Evolutionary conservation across 2,329 filamentous ascomycete species (phyloP).

Genomic region (Aspergillus viridinutans): DNA sequence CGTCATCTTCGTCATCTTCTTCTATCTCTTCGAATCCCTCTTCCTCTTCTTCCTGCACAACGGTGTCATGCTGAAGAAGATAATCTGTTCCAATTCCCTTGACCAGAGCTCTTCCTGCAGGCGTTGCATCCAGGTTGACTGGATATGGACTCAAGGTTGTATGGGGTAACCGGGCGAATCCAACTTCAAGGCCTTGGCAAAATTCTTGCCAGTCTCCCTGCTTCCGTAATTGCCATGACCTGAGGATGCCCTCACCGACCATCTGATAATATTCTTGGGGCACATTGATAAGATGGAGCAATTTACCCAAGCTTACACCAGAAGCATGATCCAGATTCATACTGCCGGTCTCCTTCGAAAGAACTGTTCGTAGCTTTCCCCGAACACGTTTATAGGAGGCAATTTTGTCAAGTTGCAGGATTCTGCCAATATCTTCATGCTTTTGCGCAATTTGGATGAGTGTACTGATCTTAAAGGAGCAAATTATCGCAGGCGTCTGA

Average conservation of each 20-base stretch:
- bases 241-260: constrained; percentile 18
- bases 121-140: not conserved
- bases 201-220: constrained; percentile 9
- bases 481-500: constrained; percentile 23
- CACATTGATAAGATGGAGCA: constrained; percentile 18
- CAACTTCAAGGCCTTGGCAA: constrained; percentile 9
- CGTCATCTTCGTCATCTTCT: not conserved
- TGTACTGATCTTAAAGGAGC: constrained; percentile 19
- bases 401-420: constrained; percentile 26
- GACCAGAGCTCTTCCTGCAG: not conserved
- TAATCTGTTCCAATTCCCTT: not conserved
- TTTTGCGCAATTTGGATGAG: constrained; percentile 17
- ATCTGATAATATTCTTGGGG: constrained; percentile 18
- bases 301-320: constrained; percentile 19
- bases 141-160: not conserved
- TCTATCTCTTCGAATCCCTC: not conserved
- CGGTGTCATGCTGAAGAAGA: not conserved
- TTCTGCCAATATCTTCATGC: constrained; percentile 15
- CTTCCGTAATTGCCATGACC: constrained; percentile 19
- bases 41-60: not conserved
- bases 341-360: constrained; percentile 8
- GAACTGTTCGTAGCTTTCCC: constrained; percentile 6
- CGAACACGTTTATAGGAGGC: not conserved
- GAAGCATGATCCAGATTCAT: constrained; percentile 10
- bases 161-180: not conserved